Conservation (phyloP, 2,329 filamentous ascomycete genomes). For the Fonsecaea multimorphosa region DNA sequence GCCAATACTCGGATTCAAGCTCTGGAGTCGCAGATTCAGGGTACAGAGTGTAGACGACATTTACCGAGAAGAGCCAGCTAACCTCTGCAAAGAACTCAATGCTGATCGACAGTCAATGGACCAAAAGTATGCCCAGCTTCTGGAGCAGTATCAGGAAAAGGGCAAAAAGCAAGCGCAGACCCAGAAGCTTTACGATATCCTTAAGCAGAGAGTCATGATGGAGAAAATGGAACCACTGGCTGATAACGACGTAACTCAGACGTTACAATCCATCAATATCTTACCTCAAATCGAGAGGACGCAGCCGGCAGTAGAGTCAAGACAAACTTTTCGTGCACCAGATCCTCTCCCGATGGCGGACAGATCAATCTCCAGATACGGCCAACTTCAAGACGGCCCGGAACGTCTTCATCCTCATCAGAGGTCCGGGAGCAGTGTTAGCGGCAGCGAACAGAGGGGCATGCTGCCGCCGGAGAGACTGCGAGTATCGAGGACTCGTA, state of each 20-base stretch:
- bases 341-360: conserved; percentile 24
- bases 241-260: conserved; percentile 58
- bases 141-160: conserved; percentile 71
- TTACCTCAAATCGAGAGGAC: conserved; percentile 31
- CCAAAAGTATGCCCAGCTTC: conserved; percentile 74
- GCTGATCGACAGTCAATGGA: conserved; percentile 67
- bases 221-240: conserved; percentile 62
- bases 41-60: conserved; percentile 48
- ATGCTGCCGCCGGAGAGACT: conserved; percentile 21
- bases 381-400: conserved; percentile 41
- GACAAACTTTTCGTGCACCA: conserved; percentile 3
- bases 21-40: conserved; percentile 68
- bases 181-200: conserved; percentile 64
- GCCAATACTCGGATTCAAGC: conserved; percentile 74
- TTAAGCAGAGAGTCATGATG: conserved; percentile 63
- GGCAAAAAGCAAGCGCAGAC: conserved; percentile 70
- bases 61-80: conserved; percentile 38
- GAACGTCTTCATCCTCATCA: conserved; percentile 50
- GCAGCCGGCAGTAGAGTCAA: conserved; percentile 37
- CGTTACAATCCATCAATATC: conserved; percentile 48
- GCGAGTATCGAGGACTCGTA: conserved; percentile 18
- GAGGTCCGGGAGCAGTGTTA: conserved; percentile 28
- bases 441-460: conserved; percentile 14
- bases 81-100: conserved; percentile 57
- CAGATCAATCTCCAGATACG: conserved; percentile 35